Conservation (phyloP, 208 protist species). For the Leishmania martiniquensis region DNA sequence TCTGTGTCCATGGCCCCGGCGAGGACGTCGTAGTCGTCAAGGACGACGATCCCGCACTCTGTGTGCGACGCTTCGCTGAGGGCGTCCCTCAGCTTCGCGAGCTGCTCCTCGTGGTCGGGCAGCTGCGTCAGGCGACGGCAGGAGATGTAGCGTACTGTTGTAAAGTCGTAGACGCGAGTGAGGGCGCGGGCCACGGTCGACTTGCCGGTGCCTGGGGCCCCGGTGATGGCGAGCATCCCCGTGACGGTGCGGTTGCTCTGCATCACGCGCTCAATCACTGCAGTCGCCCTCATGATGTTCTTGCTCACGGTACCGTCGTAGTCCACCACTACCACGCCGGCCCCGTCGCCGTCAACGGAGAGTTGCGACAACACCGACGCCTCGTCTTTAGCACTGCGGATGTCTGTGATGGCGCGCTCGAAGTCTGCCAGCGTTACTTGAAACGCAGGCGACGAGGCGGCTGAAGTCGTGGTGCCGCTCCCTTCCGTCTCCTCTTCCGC, state of each 20-base stretch:
- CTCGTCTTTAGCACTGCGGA: conserved; percentile 46
- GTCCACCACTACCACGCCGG: conserved; percentile 35
- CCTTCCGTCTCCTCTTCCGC: background rate
- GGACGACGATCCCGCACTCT: conserved; percentile 90
- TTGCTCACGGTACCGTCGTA: conserved; percentile 54
- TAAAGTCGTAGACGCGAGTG: conserved; percentile 27
- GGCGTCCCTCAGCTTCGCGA: conserved; percentile 70
- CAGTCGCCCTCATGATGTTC: conserved; percentile 22
- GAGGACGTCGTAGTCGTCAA: conserved; percentile 97
- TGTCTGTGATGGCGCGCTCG: conserved; percentile 41
- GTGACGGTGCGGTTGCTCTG: conserved; percentile 44
- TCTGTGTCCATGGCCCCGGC: conserved; percentile 20
- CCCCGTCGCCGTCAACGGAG: conserved; percentile 26
- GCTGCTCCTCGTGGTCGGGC: conserved; percentile 37
- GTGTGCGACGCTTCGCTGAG: conserved; percentile 97
- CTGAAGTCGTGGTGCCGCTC: background rate
- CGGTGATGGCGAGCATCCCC: conserved; percentile 53
- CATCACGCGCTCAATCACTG: conserved; percentile 35
- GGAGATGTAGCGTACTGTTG: conserved; percentile 41
- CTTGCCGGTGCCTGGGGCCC: conserved; percentile 69
- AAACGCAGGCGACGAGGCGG: conserved; percentile 1
- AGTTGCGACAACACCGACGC: conserved; percentile 28
- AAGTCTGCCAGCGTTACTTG: conserved; percentile 27
- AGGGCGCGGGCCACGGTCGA: conserved; percentile 53
- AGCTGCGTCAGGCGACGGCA: conserved; percentile 43